phyloP scores from a whole-genome alignment of 163 green algal species.

The Scenedesmus sp. region DNA sequence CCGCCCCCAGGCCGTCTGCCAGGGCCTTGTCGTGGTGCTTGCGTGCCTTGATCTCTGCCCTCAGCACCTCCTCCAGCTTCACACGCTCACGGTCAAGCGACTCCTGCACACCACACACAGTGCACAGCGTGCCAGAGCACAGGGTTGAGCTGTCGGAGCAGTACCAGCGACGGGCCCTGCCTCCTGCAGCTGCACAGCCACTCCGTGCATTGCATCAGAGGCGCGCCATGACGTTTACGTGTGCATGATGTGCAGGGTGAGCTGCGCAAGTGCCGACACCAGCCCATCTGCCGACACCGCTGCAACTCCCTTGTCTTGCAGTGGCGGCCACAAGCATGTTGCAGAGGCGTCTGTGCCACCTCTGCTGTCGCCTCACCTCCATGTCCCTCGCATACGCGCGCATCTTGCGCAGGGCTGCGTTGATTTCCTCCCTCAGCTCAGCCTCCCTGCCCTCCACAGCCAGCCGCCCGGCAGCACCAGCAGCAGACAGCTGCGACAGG shows the following conservation, averaged over 20 bases:
- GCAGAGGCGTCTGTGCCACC: neutral
- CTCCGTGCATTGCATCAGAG: no score
- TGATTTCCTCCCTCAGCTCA: slow-evolving; percentile 45
- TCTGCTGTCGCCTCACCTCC: neutral
- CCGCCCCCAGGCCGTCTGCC: neutral
- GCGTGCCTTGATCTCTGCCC: slow-evolving; percentile 39
- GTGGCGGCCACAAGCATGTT: neutral
- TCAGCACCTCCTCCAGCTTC: slow-evolving; percentile 36
- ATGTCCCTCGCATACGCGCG: slow-evolving; percentile 37
- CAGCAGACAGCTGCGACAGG: slow-evolving; percentile 36
- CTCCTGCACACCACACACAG: slow-evolving; percentile 1
- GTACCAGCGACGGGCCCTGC: no score
- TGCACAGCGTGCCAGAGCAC: no score
- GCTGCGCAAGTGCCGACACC: no score
- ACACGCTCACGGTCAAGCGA: slow-evolving; percentile 42
- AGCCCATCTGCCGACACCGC: no score
- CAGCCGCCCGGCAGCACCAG: neutral
- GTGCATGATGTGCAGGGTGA: no score
- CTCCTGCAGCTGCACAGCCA: no score
- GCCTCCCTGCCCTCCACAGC: slow-evolving; percentile 35
- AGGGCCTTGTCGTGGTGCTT: slow-evolving; percentile 21
- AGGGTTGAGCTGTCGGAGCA: no score
- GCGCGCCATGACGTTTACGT: no score
- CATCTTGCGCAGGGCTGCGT: slow-evolving; percentile 38
- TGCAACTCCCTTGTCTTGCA: no score